Conservation (phyloP, 2,329 filamentous ascomycete species). For the Apiospora hydei region DNA sequence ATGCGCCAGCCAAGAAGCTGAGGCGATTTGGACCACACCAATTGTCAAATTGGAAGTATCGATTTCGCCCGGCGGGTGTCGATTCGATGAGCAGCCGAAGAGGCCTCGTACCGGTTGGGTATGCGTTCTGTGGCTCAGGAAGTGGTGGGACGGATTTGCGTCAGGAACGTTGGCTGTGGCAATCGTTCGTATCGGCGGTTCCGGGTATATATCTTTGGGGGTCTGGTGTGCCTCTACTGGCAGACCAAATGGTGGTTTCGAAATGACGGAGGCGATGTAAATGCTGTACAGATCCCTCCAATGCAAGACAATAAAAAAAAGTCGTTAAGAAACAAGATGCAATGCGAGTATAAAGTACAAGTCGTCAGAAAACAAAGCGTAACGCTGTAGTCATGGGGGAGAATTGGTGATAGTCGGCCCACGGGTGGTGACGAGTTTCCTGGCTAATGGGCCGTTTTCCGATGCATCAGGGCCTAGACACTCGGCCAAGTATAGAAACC, state of each 20-base stretch:
- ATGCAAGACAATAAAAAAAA: conserved; percentile 10
- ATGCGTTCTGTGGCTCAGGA: conserved; percentile 11
- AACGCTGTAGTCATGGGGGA: conserved; percentile 9
- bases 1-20: background rate
- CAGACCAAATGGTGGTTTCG: background rate
- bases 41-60: background rate
- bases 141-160: background rate
- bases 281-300: conserved; percentile 14
- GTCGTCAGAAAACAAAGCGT: conserved; percentile 13
- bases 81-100: background rate
- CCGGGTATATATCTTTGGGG: background rate
- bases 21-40: conserved; percentile 7
- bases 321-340: conserved; percentile 8
- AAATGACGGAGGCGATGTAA: conserved; percentile 11
- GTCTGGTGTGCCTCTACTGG: conserved; percentile 1
- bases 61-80: background rate
- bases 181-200: conserved; percentile 20
- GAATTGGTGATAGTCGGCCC: conserved; percentile 13
- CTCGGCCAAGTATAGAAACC: conserved; percentile 10
- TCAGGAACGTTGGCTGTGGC: conserved; percentile 7
- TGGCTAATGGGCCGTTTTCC: conserved; percentile 2
- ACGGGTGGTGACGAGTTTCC: conserved; percentile 5
- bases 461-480: background rate
- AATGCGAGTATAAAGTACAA: conserved; percentile 13
- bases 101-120: conserved; percentile 1